Evolutionary conservation across 352 stramenopile species (phyloP), one percentile per base, ranked within the genome.

Genomic region (Thraustotheca clavata): DNA sequence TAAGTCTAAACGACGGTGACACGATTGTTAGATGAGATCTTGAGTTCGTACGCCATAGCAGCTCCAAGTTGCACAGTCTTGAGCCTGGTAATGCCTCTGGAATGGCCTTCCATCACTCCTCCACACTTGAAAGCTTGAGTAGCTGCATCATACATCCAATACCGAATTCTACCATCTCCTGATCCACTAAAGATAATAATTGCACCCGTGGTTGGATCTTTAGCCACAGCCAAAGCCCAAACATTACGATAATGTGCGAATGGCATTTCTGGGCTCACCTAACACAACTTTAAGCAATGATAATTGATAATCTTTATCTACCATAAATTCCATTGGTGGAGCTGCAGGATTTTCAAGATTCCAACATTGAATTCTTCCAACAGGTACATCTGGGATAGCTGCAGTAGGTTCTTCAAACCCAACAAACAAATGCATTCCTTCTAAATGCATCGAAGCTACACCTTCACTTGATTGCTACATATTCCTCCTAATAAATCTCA

Each of bases 341-440:
- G 74, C 71, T 39, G 76, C 67, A 27, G 79, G 69, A 66, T 87
- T 90, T 59, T 93, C 84, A 26, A 93, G 68, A 60, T 93, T 91
- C 84, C 84, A 93, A 48, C 77, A 82, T 49, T 83, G 72, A 57
- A 93, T 77, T 75, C 86, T 89, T 24, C 84, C 84, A 24, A 93
- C 76, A 1, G 67, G 69, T 24, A 91, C 69, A 33, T 79, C 76
- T 4, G 72, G 67, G 33, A 86, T 82, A 46, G 71, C 69, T 34
- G 79, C 76, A 55, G 83, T 89, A 47, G 69, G 67, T 18, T 77
- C 79, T 67, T 91, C 84, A 61, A 89, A 93, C 49, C 84, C 84
- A 18, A 80, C 84, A 49, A 93, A 93, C 22, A 93, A 72, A 70
- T 90, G 88, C 18, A 82, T 76, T 0, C 84, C 80, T 41, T 80